phyloP scores from a whole-genome alignment of 306 rosid genomes.

The Cyamopsis tetragonoloba region DNA sequence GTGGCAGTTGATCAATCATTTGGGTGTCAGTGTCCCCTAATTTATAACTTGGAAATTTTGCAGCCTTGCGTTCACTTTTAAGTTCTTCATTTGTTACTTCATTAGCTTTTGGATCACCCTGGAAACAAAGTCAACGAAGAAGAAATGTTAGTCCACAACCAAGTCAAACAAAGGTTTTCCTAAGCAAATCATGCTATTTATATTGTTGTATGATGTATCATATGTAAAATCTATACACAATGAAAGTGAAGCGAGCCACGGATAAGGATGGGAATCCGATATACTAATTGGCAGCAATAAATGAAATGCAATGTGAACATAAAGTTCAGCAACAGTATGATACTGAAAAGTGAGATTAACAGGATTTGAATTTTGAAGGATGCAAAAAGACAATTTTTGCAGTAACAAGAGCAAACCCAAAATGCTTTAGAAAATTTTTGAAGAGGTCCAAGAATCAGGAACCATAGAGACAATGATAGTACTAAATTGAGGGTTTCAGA shows the following conservation, averaged over 20 bases:
- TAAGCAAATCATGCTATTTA: conserved; percentile 3
- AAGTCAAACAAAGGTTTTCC: conserved; percentile 26
- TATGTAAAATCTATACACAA: not conserved
- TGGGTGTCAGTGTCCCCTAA: conserved; percentile 42
- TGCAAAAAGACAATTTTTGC: not conserved
- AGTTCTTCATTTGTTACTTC: conserved; percentile 50
- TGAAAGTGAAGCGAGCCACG: not conserved
- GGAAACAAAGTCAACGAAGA: conserved; percentile 29
- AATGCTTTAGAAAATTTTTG: not conserved
- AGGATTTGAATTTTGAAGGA: not conserved
- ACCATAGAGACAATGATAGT: not conserved
- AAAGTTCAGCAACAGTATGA: not conserved
- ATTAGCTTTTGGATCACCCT: conserved; percentile 62
- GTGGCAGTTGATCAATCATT: conserved; percentile 65
- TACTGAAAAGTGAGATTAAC: not conserved
- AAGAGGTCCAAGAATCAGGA: not conserved
- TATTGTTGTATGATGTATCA: not conserved
- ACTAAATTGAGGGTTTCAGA: not conserved
- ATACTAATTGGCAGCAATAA: not conserved
- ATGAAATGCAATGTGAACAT: not conserved
- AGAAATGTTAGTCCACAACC: conserved; percentile 19
- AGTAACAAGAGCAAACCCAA: not conserved
- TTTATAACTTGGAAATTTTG: conserved; percentile 41
- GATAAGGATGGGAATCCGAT: conserved; percentile 12
- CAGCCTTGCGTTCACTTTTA: conserved; percentile 45